Percentiles rank a stretch among this genome's conserved stretches.
Conservation (phyloP, 257 asterid species). For the Marsdenia floribunda region DNA sequence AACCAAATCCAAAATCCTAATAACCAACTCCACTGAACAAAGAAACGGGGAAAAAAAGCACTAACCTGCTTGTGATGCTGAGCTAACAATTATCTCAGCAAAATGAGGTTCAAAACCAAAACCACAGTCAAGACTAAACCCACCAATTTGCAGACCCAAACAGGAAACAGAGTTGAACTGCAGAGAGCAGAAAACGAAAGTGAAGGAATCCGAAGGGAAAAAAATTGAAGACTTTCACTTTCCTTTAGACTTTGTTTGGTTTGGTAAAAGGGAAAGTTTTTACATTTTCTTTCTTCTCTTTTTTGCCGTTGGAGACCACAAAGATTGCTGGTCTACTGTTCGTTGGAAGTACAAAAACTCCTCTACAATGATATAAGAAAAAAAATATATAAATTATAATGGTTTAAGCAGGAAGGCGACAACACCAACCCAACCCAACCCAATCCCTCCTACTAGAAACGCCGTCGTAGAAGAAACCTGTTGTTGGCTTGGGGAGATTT, state of each 20-base stretch:
- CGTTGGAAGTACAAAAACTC: not conserved
- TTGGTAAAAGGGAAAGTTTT: conserved; percentile 59
- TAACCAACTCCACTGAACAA: conserved; percentile 13
- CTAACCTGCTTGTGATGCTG: conserved; percentile 23
- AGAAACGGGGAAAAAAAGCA: conserved; percentile 14
- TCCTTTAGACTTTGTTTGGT: conserved; percentile 28
- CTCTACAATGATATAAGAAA: no score
- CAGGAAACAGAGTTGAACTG: conserved; percentile 33
- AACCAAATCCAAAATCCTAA: conserved; percentile 37
- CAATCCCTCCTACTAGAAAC: not conserved
- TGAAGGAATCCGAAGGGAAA: conserved; percentile 35
- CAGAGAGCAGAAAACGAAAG: conserved; percentile 41
- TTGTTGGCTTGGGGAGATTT: not conserved
- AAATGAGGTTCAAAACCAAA: conserved; percentile 20
- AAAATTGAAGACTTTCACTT: conserved; percentile 44
- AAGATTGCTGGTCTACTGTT: conserved; percentile 15
- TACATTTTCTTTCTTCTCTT: conserved; percentile 10
- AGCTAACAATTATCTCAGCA: not conserved
- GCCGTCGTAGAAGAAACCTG: not conserved
- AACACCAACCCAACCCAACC: not conserved
- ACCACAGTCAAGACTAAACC: conserved; percentile 33
- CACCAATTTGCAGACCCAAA: conserved; percentile 31
- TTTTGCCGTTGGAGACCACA: conserved; percentile 15
- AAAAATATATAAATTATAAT: not conserved
- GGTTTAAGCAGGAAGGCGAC: conserved; percentile 2